Percentiles rank a stretch among this genome's conserved stretches.
Conservation (phyloP, 176 grass and related monocot species). For the Oryza meyeriana region DNA sequence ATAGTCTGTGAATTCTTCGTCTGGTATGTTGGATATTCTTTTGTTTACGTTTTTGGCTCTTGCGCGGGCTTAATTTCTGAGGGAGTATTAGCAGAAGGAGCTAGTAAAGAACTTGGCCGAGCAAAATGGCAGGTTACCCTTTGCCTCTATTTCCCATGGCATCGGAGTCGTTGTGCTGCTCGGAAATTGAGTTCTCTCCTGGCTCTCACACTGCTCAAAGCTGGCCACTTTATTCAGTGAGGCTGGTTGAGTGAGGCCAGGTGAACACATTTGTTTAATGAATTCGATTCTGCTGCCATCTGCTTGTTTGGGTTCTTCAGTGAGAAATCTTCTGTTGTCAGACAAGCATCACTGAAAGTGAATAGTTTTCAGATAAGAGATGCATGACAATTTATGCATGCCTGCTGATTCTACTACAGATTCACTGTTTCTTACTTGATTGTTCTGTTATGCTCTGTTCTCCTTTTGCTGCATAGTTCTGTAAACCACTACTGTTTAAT, state of each 20-base stretch:
- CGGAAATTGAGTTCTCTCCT: slow-evolving; percentile 1
- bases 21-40: background rate
- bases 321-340: background rate
- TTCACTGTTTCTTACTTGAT: background rate
- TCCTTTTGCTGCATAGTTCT: background rate
- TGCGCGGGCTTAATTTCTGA: background rate
- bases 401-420: too few species aligned
- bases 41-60: background rate
- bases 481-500: background rate
- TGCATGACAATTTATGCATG: too few species aligned
- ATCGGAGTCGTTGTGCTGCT: slow-evolving; percentile 25
- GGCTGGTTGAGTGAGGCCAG: background rate
- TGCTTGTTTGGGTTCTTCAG: background rate
- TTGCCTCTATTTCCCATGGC: slow-evolving; percentile 16
- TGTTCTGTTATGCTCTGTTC: background rate
- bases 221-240: background rate
- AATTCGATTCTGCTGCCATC: background rate
- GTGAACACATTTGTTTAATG: background rate
- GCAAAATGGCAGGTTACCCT: slow-evolving; percentile 37
- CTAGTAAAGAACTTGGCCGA: background rate
- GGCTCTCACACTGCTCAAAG: background rate
- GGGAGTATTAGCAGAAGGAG: background rate
- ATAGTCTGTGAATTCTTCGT: background rate
- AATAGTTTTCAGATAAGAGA: background rate
- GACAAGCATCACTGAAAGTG: too few species aligned